These are phyloP conservation scores for Scheffersomyces stambukii DNA, from an alignment of 1,139 yeast genomes.

Conservation along the genomic window DNA sequence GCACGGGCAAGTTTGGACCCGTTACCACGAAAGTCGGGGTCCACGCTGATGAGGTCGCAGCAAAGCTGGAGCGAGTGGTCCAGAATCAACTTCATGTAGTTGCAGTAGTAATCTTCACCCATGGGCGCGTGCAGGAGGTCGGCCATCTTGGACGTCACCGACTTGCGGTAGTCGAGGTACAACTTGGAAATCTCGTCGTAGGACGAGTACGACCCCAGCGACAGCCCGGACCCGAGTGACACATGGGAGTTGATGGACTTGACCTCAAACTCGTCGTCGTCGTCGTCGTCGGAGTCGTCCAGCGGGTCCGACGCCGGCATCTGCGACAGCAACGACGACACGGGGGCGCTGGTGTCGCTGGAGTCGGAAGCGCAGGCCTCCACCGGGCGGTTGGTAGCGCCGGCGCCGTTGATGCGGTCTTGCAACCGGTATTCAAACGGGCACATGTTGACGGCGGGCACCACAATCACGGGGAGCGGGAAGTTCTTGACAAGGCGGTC, in stretches of 20 bases:
- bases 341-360: not conserved
- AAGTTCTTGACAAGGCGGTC: constrained; percentile 60
- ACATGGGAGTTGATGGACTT: constrained; percentile 20
- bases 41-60: constrained; percentile 30
- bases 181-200: constrained; percentile 36
- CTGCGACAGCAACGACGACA: not conserved
- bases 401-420: constrained; percentile 7
- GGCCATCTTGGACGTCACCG: constrained; percentile 17
- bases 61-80: constrained; percentile 38
- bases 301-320: constrained; percentile 1
- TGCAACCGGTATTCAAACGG: constrained; percentile 42
- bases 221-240: constrained; percentile 2
- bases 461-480: constrained; percentile 66
- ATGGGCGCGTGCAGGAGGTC: constrained; percentile 13
- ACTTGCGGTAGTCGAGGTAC: constrained; percentile 26
- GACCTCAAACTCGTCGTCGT: constrained; percentile 10
- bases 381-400: not conserved
- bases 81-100: constrained; percentile 29
- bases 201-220: constrained; percentile 34
- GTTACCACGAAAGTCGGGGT: constrained; percentile 39
- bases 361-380: not conserved
- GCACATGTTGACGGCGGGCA: constrained; percentile 62
- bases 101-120: constrained; percentile 28
- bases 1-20: constrained; percentile 45
- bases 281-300: constrained; percentile 4